Conservation (phyloP, 1,284 basidiomycete genomes). For the Mycena sp. region DNA sequence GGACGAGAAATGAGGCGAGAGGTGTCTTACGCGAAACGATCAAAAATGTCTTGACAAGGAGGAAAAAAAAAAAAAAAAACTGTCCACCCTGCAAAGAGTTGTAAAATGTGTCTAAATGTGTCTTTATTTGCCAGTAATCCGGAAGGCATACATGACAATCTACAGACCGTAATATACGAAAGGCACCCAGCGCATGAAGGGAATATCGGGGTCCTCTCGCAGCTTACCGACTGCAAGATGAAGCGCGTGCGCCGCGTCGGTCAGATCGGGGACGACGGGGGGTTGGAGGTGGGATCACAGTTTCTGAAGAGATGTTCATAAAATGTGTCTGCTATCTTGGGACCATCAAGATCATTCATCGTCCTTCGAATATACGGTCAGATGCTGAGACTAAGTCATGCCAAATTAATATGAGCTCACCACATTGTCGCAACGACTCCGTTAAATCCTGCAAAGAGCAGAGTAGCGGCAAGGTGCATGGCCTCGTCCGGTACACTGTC, state of each 20-base stretch:
- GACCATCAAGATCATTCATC: not conserved
- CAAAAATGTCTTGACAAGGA: too few relatives aligned
- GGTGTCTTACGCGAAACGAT: too few relatives aligned
- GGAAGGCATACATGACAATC: too few relatives aligned
- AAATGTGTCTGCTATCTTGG: not conserved
- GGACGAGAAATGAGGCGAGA: too few relatives aligned
- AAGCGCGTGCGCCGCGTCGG: not conserved
- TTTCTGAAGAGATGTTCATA: not conserved
- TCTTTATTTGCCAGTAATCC: too few relatives aligned
- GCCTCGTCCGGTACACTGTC: conserved; percentile 30
- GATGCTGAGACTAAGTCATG: too few relatives aligned
- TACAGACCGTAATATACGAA: not conserved
- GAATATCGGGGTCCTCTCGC: not conserved
- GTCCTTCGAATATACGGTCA: not conserved
- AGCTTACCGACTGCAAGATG: not conserved
- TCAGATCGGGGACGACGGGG: not conserved
- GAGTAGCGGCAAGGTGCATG: conserved; percentile 30
- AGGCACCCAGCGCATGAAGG: not conserved
- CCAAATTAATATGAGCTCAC: conserved; percentile 6
- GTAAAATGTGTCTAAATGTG: too few relatives aligned
- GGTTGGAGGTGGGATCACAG: not conserved
- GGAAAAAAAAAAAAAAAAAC: too few relatives aligned
- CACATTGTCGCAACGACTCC: conserved; percentile 35
- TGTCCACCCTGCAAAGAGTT: too few relatives aligned
- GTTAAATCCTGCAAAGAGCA: conserved; percentile 28